A percentile compares a stretch with the other conserved stretches of the same genome.
Evolutionary conservation across 1,284 basidiomycete genomes (phyloP).

Genomic region (Athelia sp.): DNA sequence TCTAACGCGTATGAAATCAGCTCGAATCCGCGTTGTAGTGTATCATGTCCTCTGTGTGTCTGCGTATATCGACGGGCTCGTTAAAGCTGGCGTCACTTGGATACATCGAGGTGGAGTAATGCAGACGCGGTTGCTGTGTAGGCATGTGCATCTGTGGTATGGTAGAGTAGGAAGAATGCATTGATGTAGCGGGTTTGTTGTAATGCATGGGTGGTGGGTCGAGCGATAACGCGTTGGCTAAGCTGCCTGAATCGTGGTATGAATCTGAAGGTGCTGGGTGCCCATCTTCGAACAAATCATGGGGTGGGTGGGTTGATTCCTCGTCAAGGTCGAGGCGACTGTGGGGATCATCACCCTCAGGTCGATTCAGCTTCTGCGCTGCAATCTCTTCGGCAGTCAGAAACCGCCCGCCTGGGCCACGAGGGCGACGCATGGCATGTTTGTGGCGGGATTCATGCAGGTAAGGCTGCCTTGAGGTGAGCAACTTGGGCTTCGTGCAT

Average conservation of each 20-base stretch:
- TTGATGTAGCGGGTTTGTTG: constrained; percentile 8
- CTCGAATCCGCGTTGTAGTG: constrained; percentile 32
- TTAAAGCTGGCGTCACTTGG: constrained; percentile 24
- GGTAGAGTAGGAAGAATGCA: neutral
- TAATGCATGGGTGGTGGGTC: constrained; percentile 16
- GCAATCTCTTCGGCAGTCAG: constrained; percentile 93
- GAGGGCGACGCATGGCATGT: constrained; percentile 94
- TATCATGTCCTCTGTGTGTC: constrained; percentile 41
- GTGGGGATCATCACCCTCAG: constrained; percentile 22
- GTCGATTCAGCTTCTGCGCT: constrained; percentile 53
- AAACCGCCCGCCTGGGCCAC: constrained; percentile 95
- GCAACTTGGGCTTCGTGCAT: constrained; percentile 4
- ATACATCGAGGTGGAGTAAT: constrained; percentile 39
- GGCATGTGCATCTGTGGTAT: constrained; percentile 50
- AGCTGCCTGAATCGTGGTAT: neutral
- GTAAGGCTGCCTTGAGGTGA: constrained; percentile 65
- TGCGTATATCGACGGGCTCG: constrained; percentile 30
- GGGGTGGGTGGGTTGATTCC: neutral
- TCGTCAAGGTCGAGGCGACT: constrained; percentile 20
- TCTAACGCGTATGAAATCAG: constrained; percentile 9
- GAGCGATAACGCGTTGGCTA: neutral
- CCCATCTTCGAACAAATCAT: constrained; percentile 10
- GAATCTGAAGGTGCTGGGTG: neutral
- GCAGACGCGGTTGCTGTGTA: constrained; percentile 51
- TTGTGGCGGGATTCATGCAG: constrained; percentile 96